Conservation (phyloP, 305 asterid genomes). For the Rubia tinctorum region DNA sequence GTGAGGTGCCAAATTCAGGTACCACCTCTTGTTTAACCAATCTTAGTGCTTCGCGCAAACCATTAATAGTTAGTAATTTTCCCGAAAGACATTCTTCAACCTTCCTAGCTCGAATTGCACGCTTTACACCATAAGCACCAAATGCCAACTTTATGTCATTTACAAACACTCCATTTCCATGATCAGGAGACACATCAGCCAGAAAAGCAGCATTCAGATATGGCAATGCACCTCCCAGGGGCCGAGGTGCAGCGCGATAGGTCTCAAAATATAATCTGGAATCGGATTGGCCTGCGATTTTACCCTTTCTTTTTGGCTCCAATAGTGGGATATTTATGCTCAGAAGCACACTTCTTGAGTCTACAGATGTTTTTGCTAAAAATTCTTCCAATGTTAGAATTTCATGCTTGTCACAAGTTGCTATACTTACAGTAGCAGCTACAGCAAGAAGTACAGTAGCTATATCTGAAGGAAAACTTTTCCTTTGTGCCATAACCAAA, state of each 20-base stretch:
- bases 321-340: constrained; percentile 51
- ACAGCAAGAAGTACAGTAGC: constrained; percentile 67
- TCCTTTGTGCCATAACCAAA: constrained; percentile 78
- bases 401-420: constrained; percentile 34
- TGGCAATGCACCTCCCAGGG: constrained; percentile 85
- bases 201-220: constrained; percentile 82
- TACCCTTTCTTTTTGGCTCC: constrained; percentile 24
- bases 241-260: constrained; percentile 80
- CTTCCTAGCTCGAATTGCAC: constrained; percentile 21
- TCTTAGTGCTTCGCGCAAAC: constrained; percentile 54
- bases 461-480: constrained; percentile 76
- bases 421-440: constrained; percentile 47
- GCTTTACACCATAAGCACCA: constrained; percentile 31
- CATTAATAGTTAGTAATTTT: constrained; percentile 31
- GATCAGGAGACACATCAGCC: constrained; percentile 46
- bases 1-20: constrained; percentile 58
- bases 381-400: constrained; percentile 58
- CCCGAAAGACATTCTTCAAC: constrained; percentile 52
- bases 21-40: constrained; percentile 50
- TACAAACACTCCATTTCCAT: constrained; percentile 26
- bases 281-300: constrained; percentile 22
- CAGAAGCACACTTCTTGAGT: constrained; percentile 49
- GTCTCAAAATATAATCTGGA: constrained; percentile 54
- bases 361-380: constrained; percentile 48
- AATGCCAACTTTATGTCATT: constrained; percentile 21